Evolutionary conservation across 176 grass and related monocot genomes (phyloP).

Genomic region (Oryza officinalis): DNA sequence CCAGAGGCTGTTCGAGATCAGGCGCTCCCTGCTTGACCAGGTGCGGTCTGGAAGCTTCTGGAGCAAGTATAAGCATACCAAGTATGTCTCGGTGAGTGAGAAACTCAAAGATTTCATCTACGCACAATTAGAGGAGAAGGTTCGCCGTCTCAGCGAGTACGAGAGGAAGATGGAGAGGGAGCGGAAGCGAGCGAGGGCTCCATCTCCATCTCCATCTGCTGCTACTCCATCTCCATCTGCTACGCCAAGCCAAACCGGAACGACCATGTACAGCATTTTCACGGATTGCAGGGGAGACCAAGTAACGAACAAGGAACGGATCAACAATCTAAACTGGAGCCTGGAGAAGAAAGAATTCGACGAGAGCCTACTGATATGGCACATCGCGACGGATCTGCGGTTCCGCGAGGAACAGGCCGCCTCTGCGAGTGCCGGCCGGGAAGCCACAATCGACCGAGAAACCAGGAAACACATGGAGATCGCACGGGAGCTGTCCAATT

Average conservation of each 20-base stretch:
- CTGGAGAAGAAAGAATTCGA: not conserved
- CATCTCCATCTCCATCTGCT: too few species aligned
- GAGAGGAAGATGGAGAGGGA: too few species aligned
- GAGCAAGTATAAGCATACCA: not conserved
- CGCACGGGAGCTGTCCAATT: not conserved
- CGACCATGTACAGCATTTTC: not conserved
- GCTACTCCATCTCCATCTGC: too few species aligned
- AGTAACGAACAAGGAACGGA: not conserved
- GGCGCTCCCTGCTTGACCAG: not conserved
- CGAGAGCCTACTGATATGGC: slow-evolving; percentile 21
- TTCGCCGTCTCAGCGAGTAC: not conserved
- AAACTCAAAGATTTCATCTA: slow-evolving; percentile 5
- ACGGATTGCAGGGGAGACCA: not conserved
- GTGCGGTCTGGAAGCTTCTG: not conserved
- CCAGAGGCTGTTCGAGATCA: too few species aligned
- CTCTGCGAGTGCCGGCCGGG: too few species aligned
- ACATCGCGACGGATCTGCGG: not conserved
- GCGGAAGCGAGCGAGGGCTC: too few species aligned
- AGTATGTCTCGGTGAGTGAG: not conserved
- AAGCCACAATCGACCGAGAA: not conserved
- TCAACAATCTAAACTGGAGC: not conserved
- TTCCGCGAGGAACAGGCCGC: not conserved
- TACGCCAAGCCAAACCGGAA: not conserved
- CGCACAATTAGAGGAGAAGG: not conserved
- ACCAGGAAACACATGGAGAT: not conserved